phyloP scores from a whole-genome alignment of 768 basidiomycete genomes.

The Aureoboletus auriporus region DNA sequence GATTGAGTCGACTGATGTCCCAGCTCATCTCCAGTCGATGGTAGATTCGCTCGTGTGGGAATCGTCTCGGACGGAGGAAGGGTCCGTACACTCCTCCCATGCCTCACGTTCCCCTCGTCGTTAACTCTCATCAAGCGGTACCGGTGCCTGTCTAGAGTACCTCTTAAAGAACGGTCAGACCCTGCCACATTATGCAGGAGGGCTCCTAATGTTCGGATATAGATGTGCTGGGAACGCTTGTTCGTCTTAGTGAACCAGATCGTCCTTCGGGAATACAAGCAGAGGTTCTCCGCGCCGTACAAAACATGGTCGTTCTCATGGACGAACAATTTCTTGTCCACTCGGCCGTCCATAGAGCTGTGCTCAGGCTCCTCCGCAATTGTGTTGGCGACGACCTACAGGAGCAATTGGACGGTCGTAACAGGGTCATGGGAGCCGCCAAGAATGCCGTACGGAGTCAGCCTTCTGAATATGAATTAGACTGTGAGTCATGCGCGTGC shows the following conservation, averaged over 20 bases:
- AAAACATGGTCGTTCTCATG: conserved; percentile 86
- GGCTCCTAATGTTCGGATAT: not conserved
- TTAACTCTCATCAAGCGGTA: conserved; percentile 48
- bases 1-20: conserved; percentile 78
- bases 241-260: conserved; percentile 80
- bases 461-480: conserved; percentile 88
- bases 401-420: conserved; percentile 78
- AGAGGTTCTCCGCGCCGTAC: conserved; percentile 80
- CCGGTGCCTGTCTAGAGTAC: conserved; percentile 89
- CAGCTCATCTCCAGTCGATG: conserved; percentile 69
- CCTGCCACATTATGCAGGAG: not conserved
- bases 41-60: conserved; percentile 86
- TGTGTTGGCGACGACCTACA: conserved; percentile 92
- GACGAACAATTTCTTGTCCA: conserved; percentile 94
- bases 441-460: conserved; percentile 59
- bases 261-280: conserved; percentile 88
- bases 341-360: conserved; percentile 84
- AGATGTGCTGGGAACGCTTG: conserved; percentile 85
- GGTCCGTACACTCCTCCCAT: conserved; percentile 48
- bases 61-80: conserved; percentile 79
- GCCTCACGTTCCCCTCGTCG: conserved; percentile 1
- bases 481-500: conserved; percentile 50
- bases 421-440: conserved; percentile 80
- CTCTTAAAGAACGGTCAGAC: conserved; percentile 78
- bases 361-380: conserved; percentile 76